Evolutionary conservation across 208 protist genomes (phyloP), one percentile per base, ranked within the genome.

Genomic region (Trypanosoma congolense): DNA sequence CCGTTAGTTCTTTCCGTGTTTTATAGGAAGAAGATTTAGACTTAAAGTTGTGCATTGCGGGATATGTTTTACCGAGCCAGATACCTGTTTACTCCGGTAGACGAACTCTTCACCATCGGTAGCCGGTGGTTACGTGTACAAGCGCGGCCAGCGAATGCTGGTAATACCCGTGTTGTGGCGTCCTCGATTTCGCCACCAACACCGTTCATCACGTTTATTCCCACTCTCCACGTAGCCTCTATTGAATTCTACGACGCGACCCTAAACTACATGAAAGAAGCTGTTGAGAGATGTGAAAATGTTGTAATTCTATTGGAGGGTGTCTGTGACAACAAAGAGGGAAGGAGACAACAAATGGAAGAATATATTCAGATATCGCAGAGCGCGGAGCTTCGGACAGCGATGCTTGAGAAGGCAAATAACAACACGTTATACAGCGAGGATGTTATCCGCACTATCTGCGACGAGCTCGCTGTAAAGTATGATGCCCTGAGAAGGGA

Each of bases 291-390:
- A 56, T 73, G 80, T 48, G 51, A 59, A 26, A 77, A 87, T 59
- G 75, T 77, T 4, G 67, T 90, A 21, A 82, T 94, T 49, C 71
- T 94, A 10, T 79, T 94, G n/a, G 83, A 94, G 48, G 87, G 87
- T 48, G 82, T 94, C 56, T 94, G 87, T 56, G 87, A 94, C 51
- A 84, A 66, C 49, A 50, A 77, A 25, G 83, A 77, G 46, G 79
- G 73, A 28, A 79, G 81, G 70, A 51, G 59, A 42, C 68, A 70
- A 56, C 87, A 94, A 75, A 79, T 87, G 76, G 57, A 80, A 43
- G 87, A 94, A 73, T 94, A 90, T 72, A 51, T 55, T 22, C 62
- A 73, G 12, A 94, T 94, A 46, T 70, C 74, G 54, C 44, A 49
- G 3, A 80, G 72, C 57, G 46, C 38, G 1, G 41, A 56, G 6